phyloP scores from a whole-genome alignment of 164 flowering plant genomes.

The Berberis thunbergii region DNA sequence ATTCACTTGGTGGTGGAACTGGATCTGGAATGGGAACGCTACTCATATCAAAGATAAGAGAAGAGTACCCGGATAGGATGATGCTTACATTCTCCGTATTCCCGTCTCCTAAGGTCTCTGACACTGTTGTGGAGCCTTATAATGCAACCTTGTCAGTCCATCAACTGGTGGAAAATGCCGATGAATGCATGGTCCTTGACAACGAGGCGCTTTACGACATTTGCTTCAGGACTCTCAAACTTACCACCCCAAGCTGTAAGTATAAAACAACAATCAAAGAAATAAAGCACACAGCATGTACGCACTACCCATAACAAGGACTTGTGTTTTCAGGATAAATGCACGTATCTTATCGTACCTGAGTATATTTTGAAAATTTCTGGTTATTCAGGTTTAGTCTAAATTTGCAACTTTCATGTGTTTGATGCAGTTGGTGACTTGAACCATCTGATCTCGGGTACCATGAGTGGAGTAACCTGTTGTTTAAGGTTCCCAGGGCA shows the following conservation, averaged over 20 bases:
- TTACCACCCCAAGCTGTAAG: constrained; percentile 19
- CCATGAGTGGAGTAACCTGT: constrained; percentile 18
- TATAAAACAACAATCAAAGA: background rate
- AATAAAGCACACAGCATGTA: background rate
- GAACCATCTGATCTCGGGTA: constrained; percentile 16
- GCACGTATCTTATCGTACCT: too few relatives aligned
- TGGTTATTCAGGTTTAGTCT: too few relatives aligned
- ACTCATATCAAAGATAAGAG: constrained; percentile 21
- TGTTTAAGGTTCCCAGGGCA: constrained; percentile 16
- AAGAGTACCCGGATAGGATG: constrained; percentile 23
- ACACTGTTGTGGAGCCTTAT: constrained; percentile 22
- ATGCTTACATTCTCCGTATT: constrained; percentile 23
- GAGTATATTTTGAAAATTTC: too few relatives aligned
- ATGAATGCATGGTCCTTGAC: constrained; percentile 23
- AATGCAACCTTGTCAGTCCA: constrained; percentile 24
- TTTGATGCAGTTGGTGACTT: constrained; percentile 11
- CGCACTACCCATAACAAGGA: background rate
- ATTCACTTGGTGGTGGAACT: constrained; percentile 21
- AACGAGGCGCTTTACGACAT: constrained; percentile 22
- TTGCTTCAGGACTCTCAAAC: constrained; percentile 23
- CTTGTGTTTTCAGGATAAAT: too few relatives aligned
- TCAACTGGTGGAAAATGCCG: constrained; percentile 22
- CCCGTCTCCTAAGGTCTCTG: constrained; percentile 22
- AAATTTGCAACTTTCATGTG: background rate
- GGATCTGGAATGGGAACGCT: constrained; percentile 23